Base-by-base conservation (phyloP, 2,329 filamentous ascomycete genomes). In the Penicillium expansum region DNA sequence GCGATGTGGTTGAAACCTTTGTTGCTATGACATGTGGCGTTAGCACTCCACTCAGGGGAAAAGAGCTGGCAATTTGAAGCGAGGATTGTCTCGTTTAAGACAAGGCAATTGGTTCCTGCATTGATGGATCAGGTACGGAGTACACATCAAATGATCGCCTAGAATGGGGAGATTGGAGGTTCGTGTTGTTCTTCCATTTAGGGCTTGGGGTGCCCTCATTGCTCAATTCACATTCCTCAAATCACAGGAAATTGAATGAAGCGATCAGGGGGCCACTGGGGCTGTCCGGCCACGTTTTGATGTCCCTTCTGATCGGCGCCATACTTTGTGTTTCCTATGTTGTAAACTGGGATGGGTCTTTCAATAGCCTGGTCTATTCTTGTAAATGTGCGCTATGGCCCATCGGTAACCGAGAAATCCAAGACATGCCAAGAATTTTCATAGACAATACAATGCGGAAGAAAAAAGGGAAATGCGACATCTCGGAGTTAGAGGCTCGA, bases 11-110 rank as follows among this genome's bases (percentile, higher is more conserved):
- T 20, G 11, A 35, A 35, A 47, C 32, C 24, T 39, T 48, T 35
- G 32, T 54, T 32, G 52, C 44, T 29, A 35, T 48, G 22, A 27
- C 18, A 18, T 27, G 39, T 51, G 48, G 53, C 41, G 53, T 39
- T 55, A 9, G 6, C 33, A 29, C 53, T 55, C 53, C 47, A 55
- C 53, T 45, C 11, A 20, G 33, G 22, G 18, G 29, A 30, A 30
- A 48, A 33, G 16, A 49, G 30, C 18, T 45, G 53, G 33, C 39
- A 45, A 56, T 38, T 51, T 38, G 22, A 18, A 45, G 53, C 53
- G 48, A 56, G 27, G 20, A 14, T 52, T 52, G 41, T 33, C 32
- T 52, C 20, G 4, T 39, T 38, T 20, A 20, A 39, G 24, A 13
- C 24, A 24, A 11, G 27, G 16, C 10, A 24, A 44, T 52, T 56